A percentile compares a stretch with the other conserved stretches of the same genome.
These are phyloP conservation scores for Candida gorgasii DNA, from an alignment of 805 yeast species.

Conservation along the genomic window DNA sequence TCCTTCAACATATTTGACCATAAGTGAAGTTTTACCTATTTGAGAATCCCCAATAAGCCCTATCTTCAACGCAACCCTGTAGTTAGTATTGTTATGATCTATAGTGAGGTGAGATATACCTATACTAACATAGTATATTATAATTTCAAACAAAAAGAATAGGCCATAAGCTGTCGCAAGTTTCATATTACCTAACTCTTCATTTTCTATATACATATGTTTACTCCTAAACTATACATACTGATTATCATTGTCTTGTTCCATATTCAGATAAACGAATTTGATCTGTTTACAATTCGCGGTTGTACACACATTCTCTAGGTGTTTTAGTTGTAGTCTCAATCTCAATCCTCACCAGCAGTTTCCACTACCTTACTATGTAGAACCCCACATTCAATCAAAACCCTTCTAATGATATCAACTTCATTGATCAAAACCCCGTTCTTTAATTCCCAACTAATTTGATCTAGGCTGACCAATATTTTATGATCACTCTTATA, in stretches of 20 bases:
- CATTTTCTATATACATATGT: too few relatives aligned
- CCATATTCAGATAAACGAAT: slow-evolving; percentile 9
- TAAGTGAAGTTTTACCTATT: slow-evolving; percentile 91
- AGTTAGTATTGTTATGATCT: slow-evolving; percentile 20
- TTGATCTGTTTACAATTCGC: slow-evolving; percentile 6
- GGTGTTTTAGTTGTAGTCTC: too few relatives aligned
- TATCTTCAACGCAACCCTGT: slow-evolving; percentile 70
- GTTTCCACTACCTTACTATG: not conserved
- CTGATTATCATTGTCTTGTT: slow-evolving; percentile 16
- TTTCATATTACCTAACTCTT: too few relatives aligned
- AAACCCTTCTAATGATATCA: not conserved
- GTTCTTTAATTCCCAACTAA: not conserved
- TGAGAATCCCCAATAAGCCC: slow-evolving; percentile 96
- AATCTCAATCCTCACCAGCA: not conserved
- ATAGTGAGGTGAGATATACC: not conserved
- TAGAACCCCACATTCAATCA: not conserved
- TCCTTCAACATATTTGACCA: slow-evolving; percentile 97
- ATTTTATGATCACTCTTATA: not conserved
- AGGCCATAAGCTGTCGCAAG: not conserved
- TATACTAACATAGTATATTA: too few relatives aligned
- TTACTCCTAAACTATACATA: too few relatives aligned
- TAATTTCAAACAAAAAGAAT: too few relatives aligned
- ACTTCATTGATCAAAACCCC: not conserved
- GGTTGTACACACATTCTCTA: too few relatives aligned
- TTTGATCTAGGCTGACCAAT: not conserved